Evolutionary conservation across 1,284 basidiomycete species (phyloP).

Genomic region (Hemileia vastatrix): DNA sequence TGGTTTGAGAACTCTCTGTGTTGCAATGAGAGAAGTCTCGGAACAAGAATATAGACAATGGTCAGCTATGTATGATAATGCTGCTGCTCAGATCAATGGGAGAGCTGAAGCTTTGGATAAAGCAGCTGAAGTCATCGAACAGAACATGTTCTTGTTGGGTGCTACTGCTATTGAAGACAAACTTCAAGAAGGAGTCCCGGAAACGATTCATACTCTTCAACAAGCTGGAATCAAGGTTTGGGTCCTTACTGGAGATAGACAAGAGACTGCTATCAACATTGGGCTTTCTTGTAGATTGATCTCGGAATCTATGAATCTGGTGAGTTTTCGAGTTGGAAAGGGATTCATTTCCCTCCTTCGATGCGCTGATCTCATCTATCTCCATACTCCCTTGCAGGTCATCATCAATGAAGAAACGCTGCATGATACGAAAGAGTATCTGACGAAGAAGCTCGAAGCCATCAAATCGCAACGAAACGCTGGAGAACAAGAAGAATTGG

Average conservation of each 20-base stretch:
- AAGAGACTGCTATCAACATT: conserved; percentile 98
- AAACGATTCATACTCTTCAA: conserved; percentile 92
- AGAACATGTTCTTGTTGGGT: conserved; percentile 79
- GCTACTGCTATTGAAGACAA: conserved; percentile 98
- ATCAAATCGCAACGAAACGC: conserved; percentile 84
- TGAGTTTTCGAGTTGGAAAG: conserved; percentile 46
- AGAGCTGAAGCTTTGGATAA: conserved; percentile 85
- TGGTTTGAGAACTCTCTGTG: conserved; percentile 84
- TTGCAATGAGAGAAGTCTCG: conserved; percentile 83
- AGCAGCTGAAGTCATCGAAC: conserved; percentile 90
- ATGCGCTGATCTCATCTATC: no score
- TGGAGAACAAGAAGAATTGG: conserved; percentile 87
- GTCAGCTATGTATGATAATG: conserved; percentile 75
- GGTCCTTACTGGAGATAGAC: conserved; percentile 93
- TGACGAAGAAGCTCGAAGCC: conserved; percentile 75
- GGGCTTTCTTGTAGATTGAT: conserved; percentile 93
- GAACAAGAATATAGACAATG: conserved; percentile 84
- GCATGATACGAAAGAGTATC: conserved; percentile 70
- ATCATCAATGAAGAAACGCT: conserved; percentile 85
- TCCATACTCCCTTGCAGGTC: conserved; percentile 52
- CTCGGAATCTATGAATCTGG: conserved; percentile 95
- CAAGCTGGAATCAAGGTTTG: conserved; percentile 98
- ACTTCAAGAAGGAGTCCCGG: conserved; percentile 94
- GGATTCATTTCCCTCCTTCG: neutral
- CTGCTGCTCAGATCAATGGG: conserved; percentile 81